Evolutionary conservation across 1,284 basidiomycete genomes (phyloP).

Genomic region (Tilletia horrida): DNA sequence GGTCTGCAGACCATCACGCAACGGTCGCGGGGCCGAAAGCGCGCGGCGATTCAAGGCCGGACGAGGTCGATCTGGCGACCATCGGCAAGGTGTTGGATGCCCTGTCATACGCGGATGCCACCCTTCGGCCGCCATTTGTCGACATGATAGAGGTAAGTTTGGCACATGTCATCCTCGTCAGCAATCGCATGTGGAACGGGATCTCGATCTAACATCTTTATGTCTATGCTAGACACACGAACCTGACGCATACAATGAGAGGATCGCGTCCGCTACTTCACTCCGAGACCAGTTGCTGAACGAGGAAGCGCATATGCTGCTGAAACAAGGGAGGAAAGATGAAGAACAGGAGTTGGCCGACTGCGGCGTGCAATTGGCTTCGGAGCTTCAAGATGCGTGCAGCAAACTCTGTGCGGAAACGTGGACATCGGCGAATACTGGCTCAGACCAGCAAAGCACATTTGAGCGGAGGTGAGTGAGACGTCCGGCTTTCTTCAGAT

Average conservation of each 20-base stretch:
- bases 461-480: too few species aligned
- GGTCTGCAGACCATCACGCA: too few species aligned
- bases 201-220: neutral
- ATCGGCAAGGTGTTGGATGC: slow-evolving; percentile 20
- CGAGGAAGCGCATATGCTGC: slow-evolving; percentile 10
- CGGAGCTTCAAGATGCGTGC: neutral
- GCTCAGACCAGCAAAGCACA: too few species aligned
- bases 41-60: neutral
- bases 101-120: slow-evolving; percentile 37
- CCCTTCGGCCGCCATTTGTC: slow-evolving; percentile 25
- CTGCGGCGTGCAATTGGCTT: neutral
- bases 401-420: neutral
- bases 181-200: neutral
- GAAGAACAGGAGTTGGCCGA: slow-evolving; percentile 6
- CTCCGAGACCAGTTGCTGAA: slow-evolving; percentile 16
- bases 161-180: neutral
- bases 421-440: neutral
- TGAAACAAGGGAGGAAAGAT: neutral
- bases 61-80: neutral
- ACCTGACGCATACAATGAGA: neutral
- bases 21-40: too few species aligned
- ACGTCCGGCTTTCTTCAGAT: too few species aligned
- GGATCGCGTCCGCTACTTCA: neutral
- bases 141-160: slow-evolving; percentile 32
- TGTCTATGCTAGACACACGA: neutral